Conservation (phyloP, 2,329 filamentous ascomycete species). For the Colletotrichum chlorophyti region DNA sequence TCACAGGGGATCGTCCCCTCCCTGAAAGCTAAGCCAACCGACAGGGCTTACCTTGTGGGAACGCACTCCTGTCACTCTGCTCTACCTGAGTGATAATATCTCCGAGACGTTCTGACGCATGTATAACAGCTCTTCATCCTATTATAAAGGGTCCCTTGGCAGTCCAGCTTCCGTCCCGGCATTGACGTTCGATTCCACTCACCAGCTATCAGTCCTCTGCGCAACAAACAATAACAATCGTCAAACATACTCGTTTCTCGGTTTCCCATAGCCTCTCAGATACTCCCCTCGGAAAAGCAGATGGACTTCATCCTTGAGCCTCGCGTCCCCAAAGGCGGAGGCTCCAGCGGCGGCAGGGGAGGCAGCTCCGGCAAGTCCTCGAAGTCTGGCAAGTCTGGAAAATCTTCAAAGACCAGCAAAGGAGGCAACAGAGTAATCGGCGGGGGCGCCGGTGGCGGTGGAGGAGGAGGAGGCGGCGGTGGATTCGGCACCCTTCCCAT, state of each 20-base stretch:
- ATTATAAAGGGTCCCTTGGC: too few relatives aligned
- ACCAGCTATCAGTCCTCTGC: too few relatives aligned
- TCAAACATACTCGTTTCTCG: too few relatives aligned
- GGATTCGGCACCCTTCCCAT: conserved; percentile 17
- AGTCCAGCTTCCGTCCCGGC: too few relatives aligned
- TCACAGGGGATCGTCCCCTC: too few relatives aligned
- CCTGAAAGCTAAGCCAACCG: too few relatives aligned
- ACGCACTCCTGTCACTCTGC: too few relatives aligned
- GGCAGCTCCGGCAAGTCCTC: neutral
- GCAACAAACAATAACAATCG: too few relatives aligned
- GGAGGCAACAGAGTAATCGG: conserved; percentile 4
- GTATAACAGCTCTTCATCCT: too few relatives aligned
- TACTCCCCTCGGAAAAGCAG: neutral
- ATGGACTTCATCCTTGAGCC: conserved; percentile 22
- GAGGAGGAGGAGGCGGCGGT: neutral
- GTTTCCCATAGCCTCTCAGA: too few relatives aligned
- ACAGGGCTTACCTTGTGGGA: neutral
- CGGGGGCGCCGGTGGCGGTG: neutral
- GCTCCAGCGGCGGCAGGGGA: conserved; percentile 2
- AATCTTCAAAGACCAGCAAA: conserved; percentile 10
- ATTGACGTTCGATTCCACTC: too few relatives aligned
- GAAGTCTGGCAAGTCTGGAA: neutral
- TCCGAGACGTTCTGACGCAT: neutral
- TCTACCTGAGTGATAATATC: too few relatives aligned
- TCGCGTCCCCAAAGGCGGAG: conserved; percentile 23